These are phyloP conservation scores for Narthecium ossifragum DNA, from an alignment of 106 monocot genomes.

Conservation along the genomic window DNA sequence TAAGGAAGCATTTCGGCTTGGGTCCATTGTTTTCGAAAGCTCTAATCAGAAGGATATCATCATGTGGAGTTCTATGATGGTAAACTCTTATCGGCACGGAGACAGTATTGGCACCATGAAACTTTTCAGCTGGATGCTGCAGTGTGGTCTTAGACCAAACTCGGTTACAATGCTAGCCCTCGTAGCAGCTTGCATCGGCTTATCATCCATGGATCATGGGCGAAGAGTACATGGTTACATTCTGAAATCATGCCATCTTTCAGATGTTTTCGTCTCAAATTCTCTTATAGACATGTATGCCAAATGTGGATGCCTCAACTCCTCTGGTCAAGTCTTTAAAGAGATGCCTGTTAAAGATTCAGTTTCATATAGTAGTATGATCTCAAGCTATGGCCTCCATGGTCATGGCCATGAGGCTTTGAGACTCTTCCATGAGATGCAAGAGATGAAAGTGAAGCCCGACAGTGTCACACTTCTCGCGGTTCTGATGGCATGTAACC, in stretches of 20 bases:
- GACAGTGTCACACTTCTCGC: constrained; percentile 17
- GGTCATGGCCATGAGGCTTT: constrained; percentile 22
- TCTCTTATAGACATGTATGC: constrained; percentile 37
- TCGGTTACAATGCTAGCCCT: constrained; percentile 25
- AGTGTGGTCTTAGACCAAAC: constrained; percentile 17
- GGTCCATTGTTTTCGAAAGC: constrained; percentile 10
- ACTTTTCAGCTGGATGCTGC: constrained; percentile 23
- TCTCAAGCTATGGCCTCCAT: constrained; percentile 21
- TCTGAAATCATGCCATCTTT: constrained; percentile 14
- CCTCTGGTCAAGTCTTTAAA: constrained; percentile 10
- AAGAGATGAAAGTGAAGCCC: constrained; percentile 1
- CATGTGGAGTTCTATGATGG: constrained; percentile 33
- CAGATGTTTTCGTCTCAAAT: constrained; percentile 8
- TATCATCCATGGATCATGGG: constrained; percentile 6
- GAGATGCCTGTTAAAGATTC: constrained; percentile 19
- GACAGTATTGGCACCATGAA: constrained; percentile 11
- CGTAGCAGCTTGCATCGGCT: constrained; percentile 16
- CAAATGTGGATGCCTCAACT: constrained; percentile 15
- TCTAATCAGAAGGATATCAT: constrained; percentile 21
- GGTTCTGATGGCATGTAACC: constrained; percentile 25
- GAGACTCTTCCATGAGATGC: constrained; percentile 19
- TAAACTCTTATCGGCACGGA: constrained; percentile 3
- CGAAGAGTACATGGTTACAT: constrained; percentile 7
- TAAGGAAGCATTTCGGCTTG: constrained; percentile 5
- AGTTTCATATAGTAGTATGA: constrained; percentile 26